Evolutionary conservation across 768 basidiomycete species (phyloP), one percentile per base, ranked within the genome.

Genomic region (Fibroporia radiculosa): DNA sequence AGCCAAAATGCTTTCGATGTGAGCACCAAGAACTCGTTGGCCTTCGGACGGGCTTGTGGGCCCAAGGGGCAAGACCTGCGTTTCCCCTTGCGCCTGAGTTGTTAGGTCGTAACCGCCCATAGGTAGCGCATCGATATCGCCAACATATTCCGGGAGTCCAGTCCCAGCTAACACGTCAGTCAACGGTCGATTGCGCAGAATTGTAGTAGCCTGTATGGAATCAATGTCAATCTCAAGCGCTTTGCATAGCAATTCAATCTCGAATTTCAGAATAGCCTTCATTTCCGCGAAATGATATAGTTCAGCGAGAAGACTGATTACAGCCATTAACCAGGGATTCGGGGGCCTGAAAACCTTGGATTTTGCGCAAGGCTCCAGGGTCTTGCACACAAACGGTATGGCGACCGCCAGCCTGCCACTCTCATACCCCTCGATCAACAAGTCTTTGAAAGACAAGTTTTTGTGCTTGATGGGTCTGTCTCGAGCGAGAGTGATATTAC

Each of bases 251-350:
- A 97, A 83, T 65, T 99, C 96, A 44, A 99, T 98, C 66, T 98
- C 96, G 58, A 99, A 99, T 65, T 97, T 98, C 61, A 93, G 75
- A 60, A 97, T 96, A 44, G 98, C 71, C 66, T 95, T 95, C 49
- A 98, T 74, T 55, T 98, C 93, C 4, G 92, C 95, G 56, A 84
- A 93, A 61, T 93, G 89, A 63, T 99, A 98, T n/a, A 99, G 75
- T 62, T 99, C 96, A 34, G 82, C 88, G 35, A 98, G 77, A 33
- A 98, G 72, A 52, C 85, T 80, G 56, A 98, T 72, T 51, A 99
- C 88, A 0, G 88, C 93, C 85, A 97, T 93, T 40, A 99, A 67
- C 96, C 96, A 99, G 1, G 96, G 96, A 62, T 97, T 99, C 20
- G 96, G 96, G 16, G 92, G 86, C 57, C 77, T 84, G 78, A 99